Evolutionary conservation across 495 filamentous ascomycete species (phyloP).

Genomic region (Daldinia decipiens): DNA sequence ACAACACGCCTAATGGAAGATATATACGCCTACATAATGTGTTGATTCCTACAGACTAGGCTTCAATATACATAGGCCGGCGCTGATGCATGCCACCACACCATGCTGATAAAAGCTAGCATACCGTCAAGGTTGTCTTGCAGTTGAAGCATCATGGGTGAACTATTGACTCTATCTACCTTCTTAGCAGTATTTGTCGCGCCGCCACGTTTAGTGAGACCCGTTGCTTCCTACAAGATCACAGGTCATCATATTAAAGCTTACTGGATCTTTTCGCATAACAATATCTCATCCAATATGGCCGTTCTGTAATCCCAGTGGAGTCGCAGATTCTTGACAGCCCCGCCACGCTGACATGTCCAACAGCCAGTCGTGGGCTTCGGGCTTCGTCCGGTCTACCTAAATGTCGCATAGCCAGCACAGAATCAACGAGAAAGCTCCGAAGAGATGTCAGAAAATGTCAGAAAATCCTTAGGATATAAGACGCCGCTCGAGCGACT

Average conservation of each 20-base stretch:
- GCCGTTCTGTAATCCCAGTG: slow-evolving; percentile 33
- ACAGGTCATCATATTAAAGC: slow-evolving; percentile 7
- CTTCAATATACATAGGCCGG: slow-evolving; percentile 30
- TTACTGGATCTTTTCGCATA: slow-evolving; percentile 35
- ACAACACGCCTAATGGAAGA: slow-evolving; percentile 16
- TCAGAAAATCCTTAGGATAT: slow-evolving; percentile 24
- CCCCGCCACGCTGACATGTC: slow-evolving; percentile 46
- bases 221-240: slow-evolving; percentile 25
- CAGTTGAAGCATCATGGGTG: slow-evolving; percentile 23
- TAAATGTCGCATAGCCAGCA: slow-evolving; percentile 34
- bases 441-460: slow-evolving; percentile 38
- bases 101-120: slow-evolving; percentile 34
- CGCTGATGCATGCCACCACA: slow-evolving; percentile 44
- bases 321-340: slow-evolving; percentile 40
- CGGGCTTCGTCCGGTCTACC: slow-evolving; percentile 22
- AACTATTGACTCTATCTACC: not conserved
- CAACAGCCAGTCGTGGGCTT: slow-evolving; percentile 36
- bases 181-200: slow-evolving; percentile 18
- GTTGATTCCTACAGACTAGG: slow-evolving; percentile 38
- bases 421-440: slow-evolving; percentile 40
- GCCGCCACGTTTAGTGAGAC: slow-evolving; percentile 26
- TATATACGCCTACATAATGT: slow-evolving; percentile 26
- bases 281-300: slow-evolving; percentile 29
- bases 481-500: slow-evolving; percentile 38
- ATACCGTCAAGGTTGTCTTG: slow-evolving; percentile 31